Evolutionary conservation across 805 yeast genomes (phyloP).

Genomic region (Starmerella khaoyaiensis): DNA sequence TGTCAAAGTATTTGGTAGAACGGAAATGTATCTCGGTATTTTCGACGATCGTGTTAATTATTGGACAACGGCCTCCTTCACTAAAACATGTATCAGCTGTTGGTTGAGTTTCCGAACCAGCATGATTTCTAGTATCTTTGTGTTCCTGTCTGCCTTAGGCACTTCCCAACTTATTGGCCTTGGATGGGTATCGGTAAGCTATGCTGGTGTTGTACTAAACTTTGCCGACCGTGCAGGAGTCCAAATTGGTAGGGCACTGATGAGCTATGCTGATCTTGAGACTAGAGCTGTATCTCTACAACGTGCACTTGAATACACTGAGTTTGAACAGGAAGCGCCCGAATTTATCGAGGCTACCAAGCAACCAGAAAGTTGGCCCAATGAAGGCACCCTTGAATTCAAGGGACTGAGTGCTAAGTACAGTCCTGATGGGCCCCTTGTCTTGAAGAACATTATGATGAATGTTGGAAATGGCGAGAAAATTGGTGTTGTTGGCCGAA

Average conservation of each 20-base stretch:
- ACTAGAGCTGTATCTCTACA: constrained; percentile 43
- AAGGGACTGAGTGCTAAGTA: constrained; percentile 64
- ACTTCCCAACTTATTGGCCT: constrained; percentile 44
- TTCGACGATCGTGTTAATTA: constrained; percentile 30
- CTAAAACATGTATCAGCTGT: constrained; percentile 44
- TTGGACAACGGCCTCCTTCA: constrained; percentile 37
- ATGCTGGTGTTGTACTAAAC: constrained; percentile 72
- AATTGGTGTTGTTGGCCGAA: constrained; percentile 88
- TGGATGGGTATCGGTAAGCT: constrained; percentile 75
- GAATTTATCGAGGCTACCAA: constrained; percentile 44
- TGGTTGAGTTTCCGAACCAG: constrained; percentile 81
- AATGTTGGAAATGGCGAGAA: constrained; percentile 59
- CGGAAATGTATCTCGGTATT: constrained; percentile 38
- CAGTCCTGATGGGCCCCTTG: constrained; percentile 71
- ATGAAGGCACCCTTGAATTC: constrained; percentile 52
- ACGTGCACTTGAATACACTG: constrained; percentile 40
- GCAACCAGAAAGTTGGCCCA: constrained; percentile 49
- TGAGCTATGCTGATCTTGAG: constrained; percentile 74
- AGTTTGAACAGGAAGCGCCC: constrained; percentile 75
- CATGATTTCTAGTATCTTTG: constrained; percentile 68
- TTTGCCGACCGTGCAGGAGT: constrained; percentile 79
- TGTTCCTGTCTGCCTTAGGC: constrained; percentile 63
- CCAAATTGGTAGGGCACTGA: constrained; percentile 69
- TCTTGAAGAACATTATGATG: constrained; percentile 66
- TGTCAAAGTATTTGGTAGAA: constrained; percentile 51